phyloP scores from a whole-genome alignment of 2,329 filamentous ascomycete genomes.

The Emericellopsis cladophorae region DNA sequence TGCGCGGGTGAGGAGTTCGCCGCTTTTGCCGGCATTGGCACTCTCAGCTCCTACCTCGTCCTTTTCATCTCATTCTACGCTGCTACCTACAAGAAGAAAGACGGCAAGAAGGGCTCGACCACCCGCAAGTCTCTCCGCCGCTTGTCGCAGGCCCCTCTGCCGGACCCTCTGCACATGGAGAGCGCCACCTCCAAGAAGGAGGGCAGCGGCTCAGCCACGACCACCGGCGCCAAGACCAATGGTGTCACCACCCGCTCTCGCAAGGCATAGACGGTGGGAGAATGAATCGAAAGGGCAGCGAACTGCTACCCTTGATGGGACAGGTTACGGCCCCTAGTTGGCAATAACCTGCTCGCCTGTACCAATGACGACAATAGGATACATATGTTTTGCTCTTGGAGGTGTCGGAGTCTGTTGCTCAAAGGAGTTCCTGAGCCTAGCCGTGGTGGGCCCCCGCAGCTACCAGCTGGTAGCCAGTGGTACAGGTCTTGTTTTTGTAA shows the following conservation, averaged over 20 bases:
- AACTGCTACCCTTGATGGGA: too few species aligned
- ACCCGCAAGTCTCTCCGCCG: conserved; percentile 65
- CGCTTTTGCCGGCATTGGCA: conserved; percentile 81
- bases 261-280: conserved; percentile 37
- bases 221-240: conserved; percentile 43
- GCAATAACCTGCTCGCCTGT: neutral
- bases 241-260: conserved; percentile 53
- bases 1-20: conserved; percentile 97
- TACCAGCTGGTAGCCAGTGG: too few species aligned
- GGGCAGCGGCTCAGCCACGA: conserved; percentile 39
- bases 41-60: conserved; percentile 87
- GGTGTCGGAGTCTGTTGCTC: too few species aligned
- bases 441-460: too few species aligned
- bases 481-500: too few species aligned
- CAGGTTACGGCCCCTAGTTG: neutral
- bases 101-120: conserved; percentile 55
- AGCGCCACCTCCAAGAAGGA: conserved; percentile 39
- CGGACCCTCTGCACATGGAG: conserved; percentile 69
- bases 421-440: too few species aligned
- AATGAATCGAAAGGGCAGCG: neutral
- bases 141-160: conserved; percentile 55
- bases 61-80: conserved; percentile 99
- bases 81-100: conserved; percentile 82
- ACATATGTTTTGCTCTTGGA: too few species aligned
- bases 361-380: too few species aligned